A percentile compares a stretch with the other conserved stretches of the same genome.
Conservation (phyloP, 2,329 filamentous ascomycete genomes). For the Aspergillus alliaceus region DNA sequence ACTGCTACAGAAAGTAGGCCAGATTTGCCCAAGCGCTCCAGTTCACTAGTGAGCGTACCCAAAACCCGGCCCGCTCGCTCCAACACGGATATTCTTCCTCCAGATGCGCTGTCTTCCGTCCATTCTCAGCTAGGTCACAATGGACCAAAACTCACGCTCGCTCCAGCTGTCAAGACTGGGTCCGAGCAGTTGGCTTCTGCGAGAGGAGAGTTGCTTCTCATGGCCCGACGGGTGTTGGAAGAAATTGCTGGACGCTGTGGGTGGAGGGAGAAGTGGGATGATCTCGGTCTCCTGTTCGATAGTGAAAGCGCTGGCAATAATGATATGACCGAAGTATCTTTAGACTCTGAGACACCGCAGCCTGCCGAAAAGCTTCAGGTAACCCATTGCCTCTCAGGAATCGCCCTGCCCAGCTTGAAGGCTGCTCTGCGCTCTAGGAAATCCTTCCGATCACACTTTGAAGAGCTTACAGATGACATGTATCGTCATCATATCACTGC, state of each 20-base stretch:
- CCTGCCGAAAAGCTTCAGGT: slow-evolving; percentile 15
- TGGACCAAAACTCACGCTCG: slow-evolving; percentile 40
- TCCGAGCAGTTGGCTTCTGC: slow-evolving; percentile 79
- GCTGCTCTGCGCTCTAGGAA: slow-evolving; percentile 62
- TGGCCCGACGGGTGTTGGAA: slow-evolving; percentile 79
- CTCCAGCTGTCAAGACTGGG: slow-evolving; percentile 52
- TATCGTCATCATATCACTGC: slow-evolving; percentile 81
- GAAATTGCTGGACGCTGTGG: slow-evolving; percentile 68
- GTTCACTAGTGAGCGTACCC: slow-evolving; percentile 32
- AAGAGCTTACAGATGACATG: slow-evolving; percentile 79
- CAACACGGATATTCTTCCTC: slow-evolving; percentile 29
- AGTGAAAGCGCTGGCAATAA: slow-evolving; percentile 28
- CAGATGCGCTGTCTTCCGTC: slow-evolving; percentile 31
- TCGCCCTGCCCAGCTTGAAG: slow-evolving; percentile 59
- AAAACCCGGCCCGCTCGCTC: slow-evolving; percentile 23
- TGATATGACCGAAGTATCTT: slow-evolving; percentile 36
- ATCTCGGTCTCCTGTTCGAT: slow-evolving; percentile 48
- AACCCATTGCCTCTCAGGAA: slow-evolving; percentile 43
- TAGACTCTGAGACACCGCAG: slow-evolving; percentile 28
- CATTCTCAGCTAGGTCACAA: slow-evolving; percentile 48
- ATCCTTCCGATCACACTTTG: slow-evolving; percentile 67
- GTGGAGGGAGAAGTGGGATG: slow-evolving; percentile 76
- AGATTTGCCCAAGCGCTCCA: slow-evolving; percentile 40
- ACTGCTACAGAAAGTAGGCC: slow-evolving; percentile 24
- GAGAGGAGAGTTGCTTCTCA: slow-evolving; percentile 75